Conservation (phyloP, 495 filamentous ascomycete genomes). For the Podospora pseudoanserina region DNA sequence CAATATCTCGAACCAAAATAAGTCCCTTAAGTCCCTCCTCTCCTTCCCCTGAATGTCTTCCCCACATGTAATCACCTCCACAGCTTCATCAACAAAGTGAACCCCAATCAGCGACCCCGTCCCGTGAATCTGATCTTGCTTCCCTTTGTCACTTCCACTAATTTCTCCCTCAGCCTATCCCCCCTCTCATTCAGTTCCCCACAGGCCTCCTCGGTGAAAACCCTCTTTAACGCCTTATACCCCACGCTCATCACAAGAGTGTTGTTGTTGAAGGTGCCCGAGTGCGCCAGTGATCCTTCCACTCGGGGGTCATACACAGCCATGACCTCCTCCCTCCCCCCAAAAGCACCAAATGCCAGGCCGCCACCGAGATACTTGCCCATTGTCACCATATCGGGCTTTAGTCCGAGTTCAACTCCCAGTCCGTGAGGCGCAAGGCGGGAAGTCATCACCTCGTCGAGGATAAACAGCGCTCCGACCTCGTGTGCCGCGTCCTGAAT, state of each 20-base stretch:
- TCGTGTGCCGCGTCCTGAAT: slow-evolving; percentile 32
- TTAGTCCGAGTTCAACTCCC: slow-evolving; percentile 39
- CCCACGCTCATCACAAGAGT: slow-evolving; percentile 57
- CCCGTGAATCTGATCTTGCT: slow-evolving; percentile 42
- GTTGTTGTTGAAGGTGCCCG: slow-evolving; percentile 70
- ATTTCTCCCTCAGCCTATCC: slow-evolving; percentile 30
- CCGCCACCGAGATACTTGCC: slow-evolving; percentile 65
- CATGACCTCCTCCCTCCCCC: slow-evolving; percentile 54
- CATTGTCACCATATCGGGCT: slow-evolving; percentile 57
- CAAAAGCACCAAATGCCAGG: slow-evolving; percentile 60
- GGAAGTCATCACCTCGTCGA: slow-evolving; percentile 66
- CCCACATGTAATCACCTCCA: slow-evolving; percentile 23
- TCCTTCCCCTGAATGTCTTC: slow-evolving; percentile 27
- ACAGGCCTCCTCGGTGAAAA: slow-evolving; percentile 42
- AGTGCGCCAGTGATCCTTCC: slow-evolving; percentile 41
- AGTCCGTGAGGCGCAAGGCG: slow-evolving; percentile 50
- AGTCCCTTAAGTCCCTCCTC: slow-evolving; percentile 35
- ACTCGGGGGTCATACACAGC: slow-evolving; percentile 50
- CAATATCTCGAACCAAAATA: slow-evolving; percentile 52
- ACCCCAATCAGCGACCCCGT: slow-evolving; percentile 43
- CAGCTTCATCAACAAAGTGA: slow-evolving; percentile 35
- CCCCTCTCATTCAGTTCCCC: slow-evolving; percentile 39
- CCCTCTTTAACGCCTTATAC: slow-evolving; percentile 38
- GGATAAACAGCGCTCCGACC: slow-evolving; percentile 51
- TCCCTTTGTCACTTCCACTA: slow-evolving; percentile 32